Percentiles rank a stretch among this genome's conserved stretches.
phyloP scores from a whole-genome alignment of 2,329 filamentous ascomycete genomes.

The Fusarium sp. region DNA sequence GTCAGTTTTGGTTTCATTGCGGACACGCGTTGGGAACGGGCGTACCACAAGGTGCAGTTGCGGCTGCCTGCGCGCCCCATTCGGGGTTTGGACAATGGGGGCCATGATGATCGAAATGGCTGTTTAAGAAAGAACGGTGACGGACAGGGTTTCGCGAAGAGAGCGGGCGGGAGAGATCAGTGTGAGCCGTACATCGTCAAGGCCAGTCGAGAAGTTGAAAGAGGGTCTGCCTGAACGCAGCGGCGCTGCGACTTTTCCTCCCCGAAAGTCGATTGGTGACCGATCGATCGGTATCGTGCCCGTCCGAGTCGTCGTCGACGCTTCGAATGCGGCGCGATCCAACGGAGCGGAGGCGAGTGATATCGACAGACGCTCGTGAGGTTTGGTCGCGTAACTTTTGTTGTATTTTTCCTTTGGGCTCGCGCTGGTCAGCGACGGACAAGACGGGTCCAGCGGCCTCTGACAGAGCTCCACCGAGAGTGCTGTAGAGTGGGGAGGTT shows the following conservation, averaged over 20 bases:
- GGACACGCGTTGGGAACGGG: constrained; percentile 14
- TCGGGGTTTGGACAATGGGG: constrained; percentile 36
- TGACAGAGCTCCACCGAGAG: constrained; percentile 1
- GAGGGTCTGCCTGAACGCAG: not conserved
- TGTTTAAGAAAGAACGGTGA: not conserved
- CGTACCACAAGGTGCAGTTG: constrained; percentile 63
- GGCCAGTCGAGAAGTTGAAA: constrained; percentile 12
- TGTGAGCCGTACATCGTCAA: constrained; percentile 38
- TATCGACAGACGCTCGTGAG: constrained; percentile 3
- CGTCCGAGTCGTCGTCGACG: not conserved
- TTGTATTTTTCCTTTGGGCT: constrained; percentile 35
- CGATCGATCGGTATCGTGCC: not conserved
- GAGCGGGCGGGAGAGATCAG: constrained; percentile 27
- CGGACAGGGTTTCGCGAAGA: constrained; percentile 3
- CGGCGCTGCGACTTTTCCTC: not conserved
- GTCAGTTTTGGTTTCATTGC: constrained; percentile 39
- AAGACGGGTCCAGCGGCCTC: constrained; percentile 1
- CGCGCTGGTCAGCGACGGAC: constrained; percentile 12
- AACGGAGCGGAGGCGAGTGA: not conserved
- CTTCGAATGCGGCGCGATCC: not conserved
- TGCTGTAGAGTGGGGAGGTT: constrained; percentile 1
- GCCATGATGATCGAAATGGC: constrained; percentile 29
- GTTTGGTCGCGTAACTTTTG: constrained; percentile 28
- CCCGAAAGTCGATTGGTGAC: constrained; percentile 2
- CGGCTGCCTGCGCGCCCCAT: constrained; percentile 55